phyloP scores from a whole-genome alignment of 192 early-diverging fungal species.

The Obelidium mucronatum region DNA sequence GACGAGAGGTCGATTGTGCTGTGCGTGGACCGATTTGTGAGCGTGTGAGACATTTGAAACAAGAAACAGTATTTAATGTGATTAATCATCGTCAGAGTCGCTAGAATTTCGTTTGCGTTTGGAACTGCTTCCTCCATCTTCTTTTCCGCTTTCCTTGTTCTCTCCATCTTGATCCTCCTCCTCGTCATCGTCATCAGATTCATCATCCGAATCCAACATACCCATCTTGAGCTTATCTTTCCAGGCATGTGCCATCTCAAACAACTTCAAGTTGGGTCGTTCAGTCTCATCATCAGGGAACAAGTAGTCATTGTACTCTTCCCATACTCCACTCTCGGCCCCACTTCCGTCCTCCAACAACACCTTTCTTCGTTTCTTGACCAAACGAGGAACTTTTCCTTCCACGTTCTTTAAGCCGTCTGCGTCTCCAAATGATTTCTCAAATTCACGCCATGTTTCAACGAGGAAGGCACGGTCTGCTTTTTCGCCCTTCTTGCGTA shows the following conservation, averaged over 20 bases:
- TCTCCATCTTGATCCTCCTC: conserved; percentile 37
- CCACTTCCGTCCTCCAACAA: conserved; percentile 58
- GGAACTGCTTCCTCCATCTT: background rate
- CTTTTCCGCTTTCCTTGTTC: background rate
- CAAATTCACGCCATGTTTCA: conserved; percentile 92
- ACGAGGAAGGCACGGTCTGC: conserved; percentile 89
- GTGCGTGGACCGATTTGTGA: no score
- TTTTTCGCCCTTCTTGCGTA: conserved; percentile 76
- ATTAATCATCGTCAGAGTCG: background rate
- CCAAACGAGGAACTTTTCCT: conserved; percentile 83
- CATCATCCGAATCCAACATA: conserved; percentile 27
- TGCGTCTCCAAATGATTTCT: conserved; percentile 62
- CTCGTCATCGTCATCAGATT: conserved; percentile 41
- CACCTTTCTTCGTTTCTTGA: conserved; percentile 85
- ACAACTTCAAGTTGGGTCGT: conserved; percentile 85
- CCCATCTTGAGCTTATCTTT: conserved; percentile 46
- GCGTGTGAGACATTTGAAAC: no score
- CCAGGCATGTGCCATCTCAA: conserved; percentile 84
- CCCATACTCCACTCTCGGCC: conserved; percentile 71
- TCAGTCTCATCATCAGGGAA: conserved; percentile 96
- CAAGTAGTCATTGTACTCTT: conserved; percentile 99
- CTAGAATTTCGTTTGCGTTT: conserved; percentile 3
- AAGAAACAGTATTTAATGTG: no score
- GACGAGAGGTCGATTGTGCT: no score
- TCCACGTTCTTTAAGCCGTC: conserved; percentile 65